Evolutionary conservation across 2,329 filamentous ascomycete species (phyloP), one percentile per base, ranked within the genome.

Genomic region (Camptophora hylomeconis): DNA sequence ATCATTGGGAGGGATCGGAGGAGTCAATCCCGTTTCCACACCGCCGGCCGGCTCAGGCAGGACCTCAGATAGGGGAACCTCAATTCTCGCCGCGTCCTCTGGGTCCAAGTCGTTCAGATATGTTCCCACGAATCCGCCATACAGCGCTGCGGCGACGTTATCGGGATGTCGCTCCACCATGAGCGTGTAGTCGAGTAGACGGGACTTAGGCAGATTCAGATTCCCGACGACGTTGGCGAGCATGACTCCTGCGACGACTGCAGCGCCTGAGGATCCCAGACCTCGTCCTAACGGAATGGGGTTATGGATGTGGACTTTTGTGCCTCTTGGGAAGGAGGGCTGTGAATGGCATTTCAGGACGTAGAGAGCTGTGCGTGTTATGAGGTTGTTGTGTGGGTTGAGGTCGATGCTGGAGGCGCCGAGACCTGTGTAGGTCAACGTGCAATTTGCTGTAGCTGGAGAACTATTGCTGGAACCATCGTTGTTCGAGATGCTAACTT

Each of bases 41-140:
- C 89, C 89, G 38, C 89, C 89, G 6, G 86, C 84, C 1, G 86
- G 86, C 25, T 81, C 72, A 2, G 87, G 87, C 10, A 95, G 67
- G 19, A 95, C 89, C 58, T 98, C 89, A 42, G 80, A 86, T 17
- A 94, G 70, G 4, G 89, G 89, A 33, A 98, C 93, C 57, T 95
- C 89, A 43, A 79, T 84, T 38, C 89, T 72, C 37, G 83, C 82
- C 36, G 84, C 77, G 48, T 95, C 87, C 54, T 84, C 82, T 3
- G 84, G 80, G 42, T 80, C 75, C 41, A 95, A 67, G 36, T 92
- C 87, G 59, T 92, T 92, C 36, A 95, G 70, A 51, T 95, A 95
- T 11, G 87, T 94, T 36, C 89, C 89, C 15, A 98, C 84, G 44
- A 98, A 95, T 17, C 89, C 89, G 42, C 89, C 89, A 48, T 92